Conservation (phyloP, 371 early-diverging fungal genomes). For the Lichtheimia hyalospora region DNA sequence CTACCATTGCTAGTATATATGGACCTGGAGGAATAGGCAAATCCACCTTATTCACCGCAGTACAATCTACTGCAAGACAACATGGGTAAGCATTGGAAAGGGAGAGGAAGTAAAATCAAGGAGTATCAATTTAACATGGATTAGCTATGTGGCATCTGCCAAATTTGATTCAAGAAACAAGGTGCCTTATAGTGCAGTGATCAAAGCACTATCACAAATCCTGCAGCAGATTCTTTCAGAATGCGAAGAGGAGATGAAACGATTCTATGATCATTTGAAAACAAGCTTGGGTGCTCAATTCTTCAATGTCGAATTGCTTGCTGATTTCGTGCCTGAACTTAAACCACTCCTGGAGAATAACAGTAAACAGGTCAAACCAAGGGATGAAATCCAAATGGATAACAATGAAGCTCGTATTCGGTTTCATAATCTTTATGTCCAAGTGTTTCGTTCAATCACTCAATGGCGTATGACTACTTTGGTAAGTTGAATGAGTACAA, state of each 20-base stretch:
- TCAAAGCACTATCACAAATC: slow-evolving; percentile 40
- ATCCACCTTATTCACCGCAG: slow-evolving; percentile 39
- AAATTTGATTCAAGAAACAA: slow-evolving; percentile 45
- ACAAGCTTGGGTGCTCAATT: slow-evolving; percentile 32
- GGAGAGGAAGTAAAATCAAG: neutral
- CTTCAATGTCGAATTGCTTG: slow-evolving; percentile 32
- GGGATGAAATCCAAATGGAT: slow-evolving; percentile 27
- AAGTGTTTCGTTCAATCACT: slow-evolving; percentile 40
- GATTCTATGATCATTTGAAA: slow-evolving; percentile 34
- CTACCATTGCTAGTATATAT: slow-evolving; percentile 31
- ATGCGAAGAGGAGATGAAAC: slow-evolving; percentile 36
- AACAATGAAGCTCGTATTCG: slow-evolving; percentile 39
- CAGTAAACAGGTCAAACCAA: slow-evolving; percentile 5
- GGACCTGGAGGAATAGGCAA: slow-evolving; percentile 51
- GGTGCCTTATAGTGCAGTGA: slow-evolving; percentile 38
- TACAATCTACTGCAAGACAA: slow-evolving; percentile 38
- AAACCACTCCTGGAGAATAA: slow-evolving; percentile 28
- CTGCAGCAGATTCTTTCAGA: slow-evolving; percentile 46
- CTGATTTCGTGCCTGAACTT: slow-evolving; percentile 43
- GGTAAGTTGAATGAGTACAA: slow-evolving; percentile 19
- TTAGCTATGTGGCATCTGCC: slow-evolving; percentile 36
- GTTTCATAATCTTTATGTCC: slow-evolving; percentile 41
- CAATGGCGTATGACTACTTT: slow-evolving; percentile 49
- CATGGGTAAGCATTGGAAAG: slow-evolving; percentile 25
- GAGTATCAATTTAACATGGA: neutral